Evolutionary conservation across 148 eudicot genomes (phyloP), one percentile per base, ranked within the genome.

Genomic region (Rhododendron griersonianum): DNA sequence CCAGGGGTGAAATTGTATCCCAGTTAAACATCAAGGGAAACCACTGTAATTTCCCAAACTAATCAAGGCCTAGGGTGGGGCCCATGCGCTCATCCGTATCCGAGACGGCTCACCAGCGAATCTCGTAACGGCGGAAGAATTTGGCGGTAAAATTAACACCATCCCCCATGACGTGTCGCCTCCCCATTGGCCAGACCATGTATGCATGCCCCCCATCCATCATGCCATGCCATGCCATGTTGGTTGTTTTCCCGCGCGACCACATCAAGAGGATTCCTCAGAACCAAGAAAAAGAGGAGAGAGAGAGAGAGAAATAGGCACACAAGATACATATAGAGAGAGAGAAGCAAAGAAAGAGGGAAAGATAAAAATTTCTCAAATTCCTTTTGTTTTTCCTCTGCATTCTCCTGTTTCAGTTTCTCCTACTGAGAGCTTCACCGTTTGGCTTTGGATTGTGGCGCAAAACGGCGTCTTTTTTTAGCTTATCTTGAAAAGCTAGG

Each of bases 191-290:
- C 25, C 19, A 23, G 7, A 0, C 1, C 30, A 61, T 61, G 82
- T 55, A 82, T 75, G 84, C 21, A 83, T 75, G 81, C 30, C 23
- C 50, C 50, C 33, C 19, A 78, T 78, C 48, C 30, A 41, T 5
- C 55, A 21, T 78, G 14, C 16, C 48, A 39, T 57, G 18, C 47
- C 76, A 87, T 86, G 88, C 45, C 88, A 82, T 77, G 86, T 35
- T 80, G 65, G 81, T 51, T 81, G 48, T 87, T 87, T 87, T 87
- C 88, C 88, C 88, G 88, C 88, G 88, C 86, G 75, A 87, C 85
- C 79, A 21, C 61, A 83, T 23, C 77, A 47, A n/a, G 16, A 61
- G 45, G 51, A 76, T 87, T 76, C 78, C 50, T 14, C 69, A 18
- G 63, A 33, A 8, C 47, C 14, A 11, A 45, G 35, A 23, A 63